phyloP scores from a whole-genome alignment of 352 stramenopile species.

The Phytophthora sp. region DNA sequence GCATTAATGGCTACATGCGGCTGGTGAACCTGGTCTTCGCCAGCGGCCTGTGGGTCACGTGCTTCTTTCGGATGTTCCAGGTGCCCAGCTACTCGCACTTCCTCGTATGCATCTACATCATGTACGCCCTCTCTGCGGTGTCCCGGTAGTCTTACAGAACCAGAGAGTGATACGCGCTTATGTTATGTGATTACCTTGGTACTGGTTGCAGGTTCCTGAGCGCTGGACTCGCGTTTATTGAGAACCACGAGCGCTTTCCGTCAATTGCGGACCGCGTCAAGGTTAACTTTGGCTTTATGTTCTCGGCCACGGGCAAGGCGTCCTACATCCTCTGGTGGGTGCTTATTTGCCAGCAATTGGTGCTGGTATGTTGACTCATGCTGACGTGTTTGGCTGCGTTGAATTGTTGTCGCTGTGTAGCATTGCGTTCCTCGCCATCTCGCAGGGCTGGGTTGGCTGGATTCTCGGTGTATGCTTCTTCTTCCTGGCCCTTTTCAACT shows the following conservation, averaged over 20 bases:
- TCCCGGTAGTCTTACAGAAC: too few species aligned
- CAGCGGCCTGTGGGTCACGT: constrained; percentile 68
- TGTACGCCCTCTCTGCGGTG: too few species aligned
- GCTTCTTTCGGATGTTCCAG: constrained; percentile 81
- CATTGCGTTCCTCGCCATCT: constrained; percentile 84
- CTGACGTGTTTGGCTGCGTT: constrained; percentile 12
- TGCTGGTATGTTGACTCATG: not conserved
- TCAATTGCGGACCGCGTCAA: constrained; percentile 81
- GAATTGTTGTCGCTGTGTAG: constrained; percentile 31
- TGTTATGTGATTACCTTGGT: not conserved
- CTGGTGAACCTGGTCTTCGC: constrained; percentile 77
- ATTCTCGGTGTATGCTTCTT: constrained; percentile 81
- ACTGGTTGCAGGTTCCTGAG: constrained; percentile 55
- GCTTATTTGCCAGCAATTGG: not conserved
- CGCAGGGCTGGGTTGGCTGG: constrained; percentile 80
- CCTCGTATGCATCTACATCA: constrained; percentile 86
- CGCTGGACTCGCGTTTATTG: constrained; percentile 73
- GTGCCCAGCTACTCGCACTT: constrained; percentile 84
- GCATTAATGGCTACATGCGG: constrained; percentile 89
- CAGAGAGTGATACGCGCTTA: too few species aligned
- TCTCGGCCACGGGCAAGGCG: constrained; percentile 82
- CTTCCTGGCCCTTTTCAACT: constrained; percentile 82
- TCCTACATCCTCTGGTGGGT: constrained; percentile 85
- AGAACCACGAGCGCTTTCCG: constrained; percentile 87
- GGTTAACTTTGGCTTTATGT: constrained; percentile 91